Evolutionary conservation across 257 asterid genomes (phyloP).

Genomic region (Solanum chiquidenum): DNA sequence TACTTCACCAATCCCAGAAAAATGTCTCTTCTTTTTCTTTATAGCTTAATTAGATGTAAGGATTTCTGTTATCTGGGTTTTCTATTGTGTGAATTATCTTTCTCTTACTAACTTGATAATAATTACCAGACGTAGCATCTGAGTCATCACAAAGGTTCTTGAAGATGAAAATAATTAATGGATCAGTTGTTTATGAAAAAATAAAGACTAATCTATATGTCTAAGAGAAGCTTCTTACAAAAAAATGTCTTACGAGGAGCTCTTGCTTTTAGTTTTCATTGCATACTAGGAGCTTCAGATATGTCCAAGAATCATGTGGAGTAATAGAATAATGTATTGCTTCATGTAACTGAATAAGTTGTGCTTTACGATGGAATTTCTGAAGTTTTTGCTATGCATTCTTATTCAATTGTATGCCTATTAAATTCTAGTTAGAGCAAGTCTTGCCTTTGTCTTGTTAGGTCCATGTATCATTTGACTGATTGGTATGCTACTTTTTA

Average conservation of each 20-base stretch:
- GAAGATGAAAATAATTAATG: not conserved
- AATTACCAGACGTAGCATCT: not conserved
- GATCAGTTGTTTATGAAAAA: not conserved
- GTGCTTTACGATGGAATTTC: not conserved
- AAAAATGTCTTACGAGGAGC: not conserved
- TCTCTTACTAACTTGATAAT: not conserved
- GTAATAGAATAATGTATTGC: not conserved
- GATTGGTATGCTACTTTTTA: not conserved
- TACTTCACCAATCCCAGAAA: not conserved
- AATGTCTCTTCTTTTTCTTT: not conserved
- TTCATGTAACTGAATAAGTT: not conserved
- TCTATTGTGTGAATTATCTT: not conserved
- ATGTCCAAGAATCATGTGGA: not conserved
- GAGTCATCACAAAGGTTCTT: not conserved
- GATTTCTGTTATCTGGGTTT: not conserved
- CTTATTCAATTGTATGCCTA: not conserved
- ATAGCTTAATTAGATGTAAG: not conserved
- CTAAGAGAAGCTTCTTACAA: not conserved
- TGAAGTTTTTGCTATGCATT: not conserved
- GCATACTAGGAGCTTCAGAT: not conserved
- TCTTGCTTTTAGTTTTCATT: not conserved
- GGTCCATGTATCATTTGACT: not conserved
- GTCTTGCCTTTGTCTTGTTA: not conserved
- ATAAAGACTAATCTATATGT: not conserved
- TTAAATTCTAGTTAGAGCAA: not conserved